Conservation (phyloP, 2,329 filamentous ascomycete genomes). For the Arthrobotrys iridis region DNA sequence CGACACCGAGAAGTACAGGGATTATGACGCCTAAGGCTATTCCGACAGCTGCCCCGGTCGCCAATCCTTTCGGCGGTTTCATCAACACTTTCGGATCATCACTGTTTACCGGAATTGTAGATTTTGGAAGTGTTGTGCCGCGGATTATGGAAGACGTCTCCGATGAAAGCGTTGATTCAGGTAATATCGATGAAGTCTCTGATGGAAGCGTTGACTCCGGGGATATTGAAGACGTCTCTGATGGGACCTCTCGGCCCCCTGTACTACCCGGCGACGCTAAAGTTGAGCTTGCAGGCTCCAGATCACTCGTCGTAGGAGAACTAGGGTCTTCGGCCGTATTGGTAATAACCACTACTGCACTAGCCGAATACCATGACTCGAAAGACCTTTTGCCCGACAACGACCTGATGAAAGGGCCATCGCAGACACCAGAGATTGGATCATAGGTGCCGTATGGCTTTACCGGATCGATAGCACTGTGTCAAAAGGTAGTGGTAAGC, state of each 20-base stretch:
- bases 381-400: neutral
- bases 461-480: slow-evolving; percentile 1
- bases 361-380: neutral
- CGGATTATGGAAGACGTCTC: neutral
- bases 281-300: neutral
- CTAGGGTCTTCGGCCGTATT: neutral
- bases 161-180: neutral
- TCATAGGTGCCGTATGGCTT: neutral
- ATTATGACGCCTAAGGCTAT: slow-evolving; percentile 5
- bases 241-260: neutral
- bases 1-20: neutral
- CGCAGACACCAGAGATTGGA: neutral
- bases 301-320: neutral
- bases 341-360: neutral
- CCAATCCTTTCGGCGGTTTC: neutral
- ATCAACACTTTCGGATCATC: neutral
- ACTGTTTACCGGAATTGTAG: neutral
- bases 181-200: neutral
- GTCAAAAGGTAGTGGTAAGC: neutral
- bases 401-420: neutral
- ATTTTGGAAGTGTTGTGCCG: neutral
- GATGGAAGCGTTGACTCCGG: neutral
- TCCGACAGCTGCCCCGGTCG: neutral
- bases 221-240: neutral
- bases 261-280: neutral